Conservation (phyloP, 1,284 basidiomycete species). For the Puccinia coronata region DNA sequence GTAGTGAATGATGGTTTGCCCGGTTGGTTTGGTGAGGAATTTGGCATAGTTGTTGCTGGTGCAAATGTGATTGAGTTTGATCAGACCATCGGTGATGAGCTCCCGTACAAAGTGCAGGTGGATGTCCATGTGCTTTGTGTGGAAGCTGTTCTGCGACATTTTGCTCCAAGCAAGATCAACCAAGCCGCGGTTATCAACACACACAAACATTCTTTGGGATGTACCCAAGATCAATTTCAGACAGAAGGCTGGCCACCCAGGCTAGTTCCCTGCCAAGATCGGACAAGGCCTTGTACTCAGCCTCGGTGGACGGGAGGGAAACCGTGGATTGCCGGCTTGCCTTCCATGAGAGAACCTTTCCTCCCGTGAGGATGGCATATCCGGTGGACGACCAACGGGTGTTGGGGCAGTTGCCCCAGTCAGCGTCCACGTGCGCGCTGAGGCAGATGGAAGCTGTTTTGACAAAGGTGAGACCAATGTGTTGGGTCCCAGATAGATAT, state of each 20-base stretch:
- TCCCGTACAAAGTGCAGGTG: neutral
- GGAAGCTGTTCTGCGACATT: neutral
- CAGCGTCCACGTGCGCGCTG: neutral
- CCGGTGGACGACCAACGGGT: neutral
- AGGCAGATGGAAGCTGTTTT: neutral
- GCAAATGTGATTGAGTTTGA: neutral
- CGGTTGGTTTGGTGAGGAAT: too few relatives aligned
- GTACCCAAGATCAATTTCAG: neutral
- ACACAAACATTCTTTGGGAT: neutral
- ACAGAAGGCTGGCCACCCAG: neutral
- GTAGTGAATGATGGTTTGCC: too few relatives aligned
- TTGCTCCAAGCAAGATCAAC: neutral
- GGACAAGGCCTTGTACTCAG: neutral
- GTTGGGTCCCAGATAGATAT: neutral
- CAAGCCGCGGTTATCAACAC: neutral
- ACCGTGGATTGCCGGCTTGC: neutral
- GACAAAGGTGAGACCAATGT: neutral
- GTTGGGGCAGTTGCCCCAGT: neutral
- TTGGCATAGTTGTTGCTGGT: neutral
- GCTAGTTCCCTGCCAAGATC: neutral
- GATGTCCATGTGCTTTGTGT: constrained; percentile 7
- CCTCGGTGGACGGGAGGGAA: neutral
- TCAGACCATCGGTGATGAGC: neutral
- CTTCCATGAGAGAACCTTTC: neutral
- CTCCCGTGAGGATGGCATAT: neutral